A percentile compares a stretch with the other conserved stretches of the same genome.
Conservation (phyloP, 139 green algal species). For the Chloropicon primus region DNA sequence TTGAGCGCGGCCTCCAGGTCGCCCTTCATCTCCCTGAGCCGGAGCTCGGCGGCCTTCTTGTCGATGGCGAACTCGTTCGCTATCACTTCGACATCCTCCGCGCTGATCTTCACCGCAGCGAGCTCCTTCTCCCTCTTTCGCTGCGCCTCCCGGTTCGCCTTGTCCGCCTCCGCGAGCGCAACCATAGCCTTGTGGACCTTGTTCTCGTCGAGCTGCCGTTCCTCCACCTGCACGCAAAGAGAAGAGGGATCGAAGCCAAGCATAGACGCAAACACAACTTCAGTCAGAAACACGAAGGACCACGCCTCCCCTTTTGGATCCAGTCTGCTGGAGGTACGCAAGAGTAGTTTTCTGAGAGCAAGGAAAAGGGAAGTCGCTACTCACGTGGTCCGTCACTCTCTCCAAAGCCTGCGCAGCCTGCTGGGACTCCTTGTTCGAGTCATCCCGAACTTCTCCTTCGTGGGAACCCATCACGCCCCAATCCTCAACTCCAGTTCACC, state of each 20-base stretch:
- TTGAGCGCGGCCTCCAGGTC: constrained; percentile 36
- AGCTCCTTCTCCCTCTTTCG: constrained; percentile 48
- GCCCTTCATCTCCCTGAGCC: constrained; percentile 44
- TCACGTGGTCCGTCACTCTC: not conserved
- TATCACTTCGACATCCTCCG: constrained; percentile 48
- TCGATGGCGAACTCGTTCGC: constrained; percentile 53
- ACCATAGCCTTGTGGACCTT: constrained; percentile 50
- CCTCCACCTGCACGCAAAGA: constrained; percentile 9
- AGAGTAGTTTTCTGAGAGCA: too few species aligned
- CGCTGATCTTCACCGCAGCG: constrained; percentile 51
- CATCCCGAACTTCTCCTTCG: too few species aligned
- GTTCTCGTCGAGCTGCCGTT: constrained; percentile 23
- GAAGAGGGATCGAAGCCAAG: too few species aligned
- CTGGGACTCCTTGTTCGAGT: not conserved
- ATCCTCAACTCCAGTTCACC: too few species aligned
- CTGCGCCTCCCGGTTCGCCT: constrained; percentile 38
- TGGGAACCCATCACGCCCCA: too few species aligned
- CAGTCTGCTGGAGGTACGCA: too few species aligned
- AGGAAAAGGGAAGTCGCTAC: too few species aligned
- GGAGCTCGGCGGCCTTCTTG: constrained; percentile 50
- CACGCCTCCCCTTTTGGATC: too few species aligned
- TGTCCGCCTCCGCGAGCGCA: constrained; percentile 35
- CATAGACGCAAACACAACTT: too few species aligned
- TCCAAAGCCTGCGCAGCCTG: not conserved
- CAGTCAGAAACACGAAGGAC: too few species aligned